Evolutionary conservation across 2,329 filamentous ascomycete species (phyloP).

Genomic region (Arthrobotrys sphaeroides): DNA sequence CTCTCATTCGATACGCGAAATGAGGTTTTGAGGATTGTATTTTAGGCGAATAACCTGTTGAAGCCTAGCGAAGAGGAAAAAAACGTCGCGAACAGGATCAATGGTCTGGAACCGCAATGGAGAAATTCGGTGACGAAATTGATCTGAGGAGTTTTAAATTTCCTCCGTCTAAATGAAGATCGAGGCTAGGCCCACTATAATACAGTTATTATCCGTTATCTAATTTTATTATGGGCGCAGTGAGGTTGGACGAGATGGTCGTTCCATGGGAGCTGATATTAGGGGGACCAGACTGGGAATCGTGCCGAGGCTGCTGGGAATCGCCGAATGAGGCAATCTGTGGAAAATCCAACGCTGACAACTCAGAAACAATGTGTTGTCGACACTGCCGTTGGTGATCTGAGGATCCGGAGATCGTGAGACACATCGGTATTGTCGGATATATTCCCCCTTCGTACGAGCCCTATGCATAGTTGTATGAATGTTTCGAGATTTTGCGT

Average conservation of each 20-base stretch:
- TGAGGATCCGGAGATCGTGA: background rate
- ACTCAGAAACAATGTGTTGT: background rate
- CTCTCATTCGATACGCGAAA: conserved; percentile 45
- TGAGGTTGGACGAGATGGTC: too few relatives aligned
- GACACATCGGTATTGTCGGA: background rate
- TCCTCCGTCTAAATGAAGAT: conserved; percentile 29
- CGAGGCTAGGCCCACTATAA: conserved; percentile 21
- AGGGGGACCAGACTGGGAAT: background rate
- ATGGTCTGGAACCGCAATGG: background rate
- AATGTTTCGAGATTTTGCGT: too few relatives aligned
- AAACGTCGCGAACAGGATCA: conserved; percentile 15
- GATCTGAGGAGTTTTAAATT: conserved; percentile 3
- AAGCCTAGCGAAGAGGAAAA: conserved; percentile 24
- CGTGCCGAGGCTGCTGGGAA: background rate
- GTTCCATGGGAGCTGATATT: background rate
- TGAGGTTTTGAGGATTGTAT: conserved; percentile 31
- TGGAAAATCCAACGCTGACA: background rate
- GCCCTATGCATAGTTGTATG: too few relatives aligned
- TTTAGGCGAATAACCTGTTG: conserved; percentile 28
- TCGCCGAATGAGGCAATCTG: background rate
- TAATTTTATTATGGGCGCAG: too few relatives aligned
- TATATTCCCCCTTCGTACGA: background rate
- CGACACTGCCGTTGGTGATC: background rate
- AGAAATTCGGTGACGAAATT: background rate
- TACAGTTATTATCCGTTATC: background rate